Percentiles rank a stretch among this genome's conserved stretches.
phyloP scores from a whole-genome alignment of 2,329 filamentous ascomycete species.

The Pseudocercospora pini-densiflorae region DNA sequence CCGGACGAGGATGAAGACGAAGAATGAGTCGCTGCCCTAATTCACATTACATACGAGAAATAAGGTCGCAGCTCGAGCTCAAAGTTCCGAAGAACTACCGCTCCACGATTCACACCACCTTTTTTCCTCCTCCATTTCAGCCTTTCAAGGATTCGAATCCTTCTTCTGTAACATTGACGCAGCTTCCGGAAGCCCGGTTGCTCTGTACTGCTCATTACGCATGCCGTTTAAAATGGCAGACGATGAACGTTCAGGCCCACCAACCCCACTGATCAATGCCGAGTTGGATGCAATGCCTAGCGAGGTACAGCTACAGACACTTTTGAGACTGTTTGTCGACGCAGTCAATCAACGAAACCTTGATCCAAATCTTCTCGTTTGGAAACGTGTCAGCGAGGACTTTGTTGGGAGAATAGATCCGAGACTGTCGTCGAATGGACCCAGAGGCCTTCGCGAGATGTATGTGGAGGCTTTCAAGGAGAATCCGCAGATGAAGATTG shows the following conservation, averaged over 20 bases:
- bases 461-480: not conserved
- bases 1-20: conserved; percentile 55
- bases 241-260: not conserved
- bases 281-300: not conserved
- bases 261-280: not conserved
- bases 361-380: not conserved
- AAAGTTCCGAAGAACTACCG: not conserved
- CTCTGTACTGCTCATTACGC: not conserved
- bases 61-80: not conserved
- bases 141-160: not conserved
- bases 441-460: not conserved
- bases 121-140: not conserved
- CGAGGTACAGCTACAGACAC: not conserved
- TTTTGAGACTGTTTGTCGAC: not conserved
- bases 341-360: not conserved
- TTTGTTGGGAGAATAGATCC: not conserved
- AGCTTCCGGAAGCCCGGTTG: not conserved
- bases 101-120: not conserved
- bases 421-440: not conserved
- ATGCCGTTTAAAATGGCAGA: not conserved
- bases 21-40: conserved; percentile 32
- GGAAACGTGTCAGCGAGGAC: not conserved
- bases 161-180: not conserved
- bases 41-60: not conserved
- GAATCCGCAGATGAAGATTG: not conserved